These are phyloP conservation scores for Fistulinella prunicolor DNA, from an alignment of 768 basidiomycete genomes.

Conservation along the genomic window DNA sequence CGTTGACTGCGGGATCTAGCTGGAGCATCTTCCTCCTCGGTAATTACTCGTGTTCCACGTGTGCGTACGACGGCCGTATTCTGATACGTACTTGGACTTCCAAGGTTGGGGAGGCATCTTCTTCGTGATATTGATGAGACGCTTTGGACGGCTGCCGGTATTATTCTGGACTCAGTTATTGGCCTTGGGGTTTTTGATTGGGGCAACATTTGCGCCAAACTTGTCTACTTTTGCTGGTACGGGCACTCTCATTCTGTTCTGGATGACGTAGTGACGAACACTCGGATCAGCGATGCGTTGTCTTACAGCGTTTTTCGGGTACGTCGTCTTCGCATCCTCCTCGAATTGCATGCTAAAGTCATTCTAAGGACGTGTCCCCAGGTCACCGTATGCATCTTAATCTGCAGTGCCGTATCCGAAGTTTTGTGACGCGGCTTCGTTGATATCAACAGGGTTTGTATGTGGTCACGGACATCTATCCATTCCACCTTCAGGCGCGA, in stretches of 20 bases:
- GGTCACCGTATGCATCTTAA: slow-evolving; percentile 36
- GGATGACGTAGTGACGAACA: neutral
- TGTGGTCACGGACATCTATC: slow-evolving; percentile 49
- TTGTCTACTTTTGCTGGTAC: slow-evolving; percentile 46
- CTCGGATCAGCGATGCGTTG: slow-evolving; percentile 29
- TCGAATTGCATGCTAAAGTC: neutral
- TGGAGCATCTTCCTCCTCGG: slow-evolving; percentile 52
- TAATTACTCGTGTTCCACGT: slow-evolving; percentile 7
- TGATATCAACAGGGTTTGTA: slow-evolving; percentile 36
- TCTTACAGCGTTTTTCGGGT: slow-evolving; percentile 33
- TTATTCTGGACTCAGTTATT: slow-evolving; percentile 38
- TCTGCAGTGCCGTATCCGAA: neutral
- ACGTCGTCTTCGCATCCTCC: neutral
- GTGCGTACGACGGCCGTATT: neutral
- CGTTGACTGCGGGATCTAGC: slow-evolving; percentile 12
- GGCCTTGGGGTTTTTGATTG: slow-evolving; percentile 45
- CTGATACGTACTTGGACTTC: slow-evolving; percentile 2
- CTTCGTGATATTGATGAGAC: slow-evolving; percentile 30
- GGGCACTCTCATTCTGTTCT: neutral
- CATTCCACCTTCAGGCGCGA: slow-evolving; percentile 52
- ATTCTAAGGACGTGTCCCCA: slow-evolving; percentile 47
- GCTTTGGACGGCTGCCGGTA: slow-evolving; percentile 29
- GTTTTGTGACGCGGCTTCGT: no score
- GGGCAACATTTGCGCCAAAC: slow-evolving; percentile 50
- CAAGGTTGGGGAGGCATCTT: slow-evolving; percentile 32